phyloP scores from a whole-genome alignment of 495 filamentous ascomycete species.

The Astrocystis sublimbata region DNA sequence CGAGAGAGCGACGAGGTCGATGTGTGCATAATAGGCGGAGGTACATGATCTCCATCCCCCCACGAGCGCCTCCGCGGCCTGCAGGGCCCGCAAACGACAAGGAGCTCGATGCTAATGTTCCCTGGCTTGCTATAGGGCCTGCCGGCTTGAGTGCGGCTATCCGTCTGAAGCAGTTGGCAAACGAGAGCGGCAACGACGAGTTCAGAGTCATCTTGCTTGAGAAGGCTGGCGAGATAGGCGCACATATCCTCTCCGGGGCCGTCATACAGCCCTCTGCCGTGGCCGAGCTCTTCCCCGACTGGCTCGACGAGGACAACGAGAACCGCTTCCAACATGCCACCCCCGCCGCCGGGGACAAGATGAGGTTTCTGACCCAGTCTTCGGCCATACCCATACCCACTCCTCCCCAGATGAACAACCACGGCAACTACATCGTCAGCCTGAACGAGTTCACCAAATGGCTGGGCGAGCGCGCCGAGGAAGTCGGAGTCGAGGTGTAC shows the following conservation, averaged over 20 bases:
- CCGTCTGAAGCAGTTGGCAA: slow-evolving; percentile 91
- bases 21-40: slow-evolving; percentile 94
- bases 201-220: slow-evolving; percentile 92
- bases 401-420: slow-evolving; percentile 97
- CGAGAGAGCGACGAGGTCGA: slow-evolving; percentile 92
- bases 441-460: slow-evolving; percentile 93
- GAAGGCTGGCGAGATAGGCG: slow-evolving; percentile 93
- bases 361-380: slow-evolving; percentile 92
- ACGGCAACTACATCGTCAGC: slow-evolving; percentile 96
- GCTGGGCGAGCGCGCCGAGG: slow-evolving; percentile 92
- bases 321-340: slow-evolving; percentile 82
- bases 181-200: slow-evolving; percentile 92
- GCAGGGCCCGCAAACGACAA: not conserved
- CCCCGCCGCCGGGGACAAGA: slow-evolving; percentile 76
- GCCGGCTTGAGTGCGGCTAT: slow-evolving; percentile 93
- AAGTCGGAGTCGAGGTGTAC: slow-evolving; percentile 97
- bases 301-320: slow-evolving; percentile 84
- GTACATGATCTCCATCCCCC: slow-evolving; percentile 45
- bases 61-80: not conserved
- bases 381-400: slow-evolving; percentile 75
- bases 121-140: slow-evolving; percentile 56
- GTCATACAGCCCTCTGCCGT: slow-evolving; percentile 89
- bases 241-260: slow-evolving; percentile 93
- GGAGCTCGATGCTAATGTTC: slow-evolving; percentile 1
- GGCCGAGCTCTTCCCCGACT: slow-evolving; percentile 90